phyloP scores from a whole-genome alignment of 371 early-diverging fungal genomes.

The Mortierella sp. region DNA sequence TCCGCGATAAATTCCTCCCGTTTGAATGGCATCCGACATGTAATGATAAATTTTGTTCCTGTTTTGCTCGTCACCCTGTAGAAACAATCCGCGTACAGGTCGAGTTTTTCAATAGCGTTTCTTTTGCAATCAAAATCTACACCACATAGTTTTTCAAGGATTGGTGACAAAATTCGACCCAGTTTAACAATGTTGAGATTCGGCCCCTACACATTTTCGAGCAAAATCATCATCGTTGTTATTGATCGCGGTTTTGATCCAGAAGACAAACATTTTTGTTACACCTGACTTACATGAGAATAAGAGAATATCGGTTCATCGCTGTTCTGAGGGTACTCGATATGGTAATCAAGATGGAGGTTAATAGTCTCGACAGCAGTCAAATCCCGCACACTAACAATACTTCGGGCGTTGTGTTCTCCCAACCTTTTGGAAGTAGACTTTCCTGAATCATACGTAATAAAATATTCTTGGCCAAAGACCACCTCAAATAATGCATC shows the following conservation, averaged over 20 bases:
- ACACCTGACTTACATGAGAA: constrained; percentile 8
- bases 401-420: background rate
- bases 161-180: background rate
- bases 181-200: constrained; percentile 11
- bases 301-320: background rate
- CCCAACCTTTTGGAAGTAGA: background rate
- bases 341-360: constrained; percentile 12
- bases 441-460: background rate
- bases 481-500: constrained; percentile 9
- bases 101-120: background rate
- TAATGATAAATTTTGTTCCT: background rate
- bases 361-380: background rate
- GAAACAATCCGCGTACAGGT: background rate
- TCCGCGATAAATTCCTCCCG: background rate
- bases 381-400: constrained; percentile 14
- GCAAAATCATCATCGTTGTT: background rate
- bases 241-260: background rate
- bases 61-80: background rate
- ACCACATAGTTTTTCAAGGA: background rate
- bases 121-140: background rate
- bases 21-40: background rate
- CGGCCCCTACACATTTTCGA: background rate
- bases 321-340: constrained; percentile 1
- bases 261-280: background rate
- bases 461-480: constrained; percentile 17